A percentile compares a stretch with the other conserved stretches of the same genome.
Evolutionary conservation across 257 asterid genomes (phyloP).

Genomic region (Solanum microdontum): DNA sequence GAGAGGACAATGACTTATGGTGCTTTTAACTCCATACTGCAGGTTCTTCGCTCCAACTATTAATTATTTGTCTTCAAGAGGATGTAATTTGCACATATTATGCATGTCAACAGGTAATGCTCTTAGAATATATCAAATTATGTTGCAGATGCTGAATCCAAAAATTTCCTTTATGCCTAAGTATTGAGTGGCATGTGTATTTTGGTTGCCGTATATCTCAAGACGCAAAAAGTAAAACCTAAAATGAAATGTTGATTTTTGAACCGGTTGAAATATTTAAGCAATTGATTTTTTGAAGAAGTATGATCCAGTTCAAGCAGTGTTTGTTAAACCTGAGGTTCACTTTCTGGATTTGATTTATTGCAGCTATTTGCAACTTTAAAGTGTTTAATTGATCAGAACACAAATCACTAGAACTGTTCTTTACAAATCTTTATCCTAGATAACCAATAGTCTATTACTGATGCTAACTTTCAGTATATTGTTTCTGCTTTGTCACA

Average conservation of each 20-base stretch:
- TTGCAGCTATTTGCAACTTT: background rate
- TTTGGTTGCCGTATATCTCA: background rate
- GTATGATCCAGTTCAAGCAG: background rate
- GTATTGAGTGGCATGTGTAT: background rate
- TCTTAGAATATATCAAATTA: background rate
- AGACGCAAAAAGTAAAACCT: background rate
- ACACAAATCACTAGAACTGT: background rate
- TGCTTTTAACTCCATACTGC: slow-evolving; percentile 6
- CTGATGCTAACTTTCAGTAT: background rate
- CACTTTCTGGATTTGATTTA: background rate
- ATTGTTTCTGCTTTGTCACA: background rate
- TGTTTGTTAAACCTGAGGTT: background rate
- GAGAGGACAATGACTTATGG: background rate
- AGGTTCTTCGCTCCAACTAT: slow-evolving; percentile 91
- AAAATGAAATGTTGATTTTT: background rate
- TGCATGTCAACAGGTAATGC: slow-evolving; percentile 78
- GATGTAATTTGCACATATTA: slow-evolving; percentile 52
- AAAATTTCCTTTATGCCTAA: background rate
- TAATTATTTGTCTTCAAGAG: slow-evolving; percentile 48
- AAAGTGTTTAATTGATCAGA: background rate
- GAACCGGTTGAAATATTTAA: background rate
- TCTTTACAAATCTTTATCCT: background rate
- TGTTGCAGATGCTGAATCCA: background rate
- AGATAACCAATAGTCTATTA: background rate
- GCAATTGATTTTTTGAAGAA: background rate